Evolutionary conservation across 768 basidiomycete genomes (phyloP).

Genomic region (Pulveroboletus sp.): DNA sequence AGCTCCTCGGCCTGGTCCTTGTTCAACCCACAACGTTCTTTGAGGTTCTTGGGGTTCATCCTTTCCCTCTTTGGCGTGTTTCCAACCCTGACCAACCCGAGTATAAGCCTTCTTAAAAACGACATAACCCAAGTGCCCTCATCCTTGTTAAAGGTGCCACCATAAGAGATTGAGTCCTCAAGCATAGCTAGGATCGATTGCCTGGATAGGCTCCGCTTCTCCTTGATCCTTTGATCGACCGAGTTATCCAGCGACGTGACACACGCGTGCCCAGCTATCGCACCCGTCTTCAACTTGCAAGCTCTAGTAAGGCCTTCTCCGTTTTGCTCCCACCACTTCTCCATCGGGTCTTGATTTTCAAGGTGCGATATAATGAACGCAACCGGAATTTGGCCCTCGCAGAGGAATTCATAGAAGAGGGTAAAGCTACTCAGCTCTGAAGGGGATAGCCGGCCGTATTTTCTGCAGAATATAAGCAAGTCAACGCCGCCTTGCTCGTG

Average conservation of each 20-base stretch:
- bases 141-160: constrained; percentile 12
- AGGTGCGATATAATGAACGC: constrained; percentile 39
- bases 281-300: constrained; percentile 8
- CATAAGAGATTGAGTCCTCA: constrained; percentile 20
- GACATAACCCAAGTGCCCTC: constrained; percentile 21
- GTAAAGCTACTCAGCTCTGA: constrained; percentile 30
- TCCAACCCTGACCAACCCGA: constrained; percentile 12
- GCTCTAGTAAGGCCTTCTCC: constrained; percentile 9
- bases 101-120: constrained; percentile 20
- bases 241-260: constrained; percentile 21
- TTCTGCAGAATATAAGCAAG: constrained; percentile 38
- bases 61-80: constrained; percentile 8
- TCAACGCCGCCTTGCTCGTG: constrained; percentile 32
- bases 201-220: constrained; percentile 15
- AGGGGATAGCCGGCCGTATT: constrained; percentile 26
- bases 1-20: constrained; percentile 20
- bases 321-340: constrained; percentile 31
- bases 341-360: constrained; percentile 28
- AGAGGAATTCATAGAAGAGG: constrained; percentile 38
- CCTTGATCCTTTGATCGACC: neutral
- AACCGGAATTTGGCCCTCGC: constrained; percentile 35
- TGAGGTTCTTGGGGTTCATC: constrained; percentile 8
- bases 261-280: constrained; percentile 27
- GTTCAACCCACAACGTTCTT: constrained; percentile 14
- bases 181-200: constrained; percentile 16